Evolutionary conservation across 352 stramenopile genomes (phyloP).

Genomic region (Globisporangium heterothallicum): DNA sequence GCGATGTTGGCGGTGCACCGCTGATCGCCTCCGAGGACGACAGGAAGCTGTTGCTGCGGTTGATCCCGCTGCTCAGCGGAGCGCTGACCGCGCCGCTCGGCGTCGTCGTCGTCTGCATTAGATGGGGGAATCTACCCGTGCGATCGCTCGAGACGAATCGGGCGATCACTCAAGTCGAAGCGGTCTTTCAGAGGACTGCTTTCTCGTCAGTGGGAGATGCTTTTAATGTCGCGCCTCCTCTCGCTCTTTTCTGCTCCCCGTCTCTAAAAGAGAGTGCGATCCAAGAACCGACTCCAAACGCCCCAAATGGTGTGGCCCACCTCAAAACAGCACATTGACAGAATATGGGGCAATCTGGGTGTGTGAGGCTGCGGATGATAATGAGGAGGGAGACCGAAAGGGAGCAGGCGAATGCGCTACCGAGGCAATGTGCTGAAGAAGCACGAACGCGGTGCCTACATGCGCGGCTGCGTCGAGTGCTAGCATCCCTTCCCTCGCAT

Average conservation of each 20-base stretch:
- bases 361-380: neutral
- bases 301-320: neutral
- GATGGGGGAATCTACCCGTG: no score
- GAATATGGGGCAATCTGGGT: neutral
- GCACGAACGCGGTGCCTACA: no score
- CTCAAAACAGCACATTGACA: neutral
- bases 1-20: constrained; percentile 12
- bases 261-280: constrained; percentile 1
- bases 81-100: neutral
- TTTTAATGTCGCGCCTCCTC: constrained; percentile 2
- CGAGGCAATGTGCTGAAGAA: neutral
- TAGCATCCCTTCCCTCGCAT: no score
- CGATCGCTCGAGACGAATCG: no score
- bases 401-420: neutral
- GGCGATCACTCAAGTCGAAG: no score
- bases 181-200: no score
- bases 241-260: constrained; percentile 5
- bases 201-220: neutral
- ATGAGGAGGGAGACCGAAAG: neutral
- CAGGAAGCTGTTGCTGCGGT: constrained; percentile 14
- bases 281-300: neutral
- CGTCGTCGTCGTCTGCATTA: constrained; percentile 2
- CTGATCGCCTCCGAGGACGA: constrained; percentile 10
- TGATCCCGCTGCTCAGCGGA: constrained; percentile 3
- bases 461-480: no score